A percentile compares a stretch with the other conserved stretches of the same genome.
Conservation (phyloP, 2,329 filamentous ascomycete genomes). For the Ophiostoma perfectum region DNA sequence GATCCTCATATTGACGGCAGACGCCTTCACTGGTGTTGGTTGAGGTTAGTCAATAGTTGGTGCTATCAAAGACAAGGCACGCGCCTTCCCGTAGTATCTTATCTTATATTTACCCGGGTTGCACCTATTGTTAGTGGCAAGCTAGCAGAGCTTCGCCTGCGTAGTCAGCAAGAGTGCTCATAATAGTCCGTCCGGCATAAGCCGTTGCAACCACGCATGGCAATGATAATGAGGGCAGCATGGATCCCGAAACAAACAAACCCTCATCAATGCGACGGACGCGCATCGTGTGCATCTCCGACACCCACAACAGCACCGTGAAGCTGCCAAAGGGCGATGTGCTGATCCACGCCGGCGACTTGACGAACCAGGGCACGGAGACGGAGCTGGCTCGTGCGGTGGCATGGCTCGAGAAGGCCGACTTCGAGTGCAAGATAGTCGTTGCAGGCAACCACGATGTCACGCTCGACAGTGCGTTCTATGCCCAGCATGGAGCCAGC, state of each 20-base stretch:
- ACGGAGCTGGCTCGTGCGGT: conserved; percentile 43
- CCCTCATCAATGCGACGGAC: conserved; percentile 39
- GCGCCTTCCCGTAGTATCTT: background rate
- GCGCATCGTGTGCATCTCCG: conserved; percentile 68
- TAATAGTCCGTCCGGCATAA: background rate
- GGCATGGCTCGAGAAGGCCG: conserved; percentile 60
- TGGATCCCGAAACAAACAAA: too few relatives aligned
- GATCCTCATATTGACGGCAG: too few relatives aligned
- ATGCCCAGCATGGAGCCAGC: conserved; percentile 44
- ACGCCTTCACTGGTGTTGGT: too few relatives aligned
- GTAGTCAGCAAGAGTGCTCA: background rate
- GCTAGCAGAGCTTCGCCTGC: too few relatives aligned
- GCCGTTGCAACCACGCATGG: too few relatives aligned
- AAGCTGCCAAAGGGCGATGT: conserved; percentile 67
- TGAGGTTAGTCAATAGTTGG: background rate
- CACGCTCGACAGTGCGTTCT: conserved; percentile 62
- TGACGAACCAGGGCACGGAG: conserved; percentile 66
- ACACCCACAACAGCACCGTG: conserved; percentile 64
- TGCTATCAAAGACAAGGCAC: background rate
- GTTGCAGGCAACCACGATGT: conserved; percentile 72
- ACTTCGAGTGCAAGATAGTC: conserved; percentile 66
- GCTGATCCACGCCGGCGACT: conserved; percentile 68
- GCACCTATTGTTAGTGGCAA: background rate
- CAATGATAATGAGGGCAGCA: background rate
- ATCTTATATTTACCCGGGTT: background rate